Conservation (phyloP, 495 filamentous ascomycete genomes). For the Lindgomyces ingoldianus region DNA sequence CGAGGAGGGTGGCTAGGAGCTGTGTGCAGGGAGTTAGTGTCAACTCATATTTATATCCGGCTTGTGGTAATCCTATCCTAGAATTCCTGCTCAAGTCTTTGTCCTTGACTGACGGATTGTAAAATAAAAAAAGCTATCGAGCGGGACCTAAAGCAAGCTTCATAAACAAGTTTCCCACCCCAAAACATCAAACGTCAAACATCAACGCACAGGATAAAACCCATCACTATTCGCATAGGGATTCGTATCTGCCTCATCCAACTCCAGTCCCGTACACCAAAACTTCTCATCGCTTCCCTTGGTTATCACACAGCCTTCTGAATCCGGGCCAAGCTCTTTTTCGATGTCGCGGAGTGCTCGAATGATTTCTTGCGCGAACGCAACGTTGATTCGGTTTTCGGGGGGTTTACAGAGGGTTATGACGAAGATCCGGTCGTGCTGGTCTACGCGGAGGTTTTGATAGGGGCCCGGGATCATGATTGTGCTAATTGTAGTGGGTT, state of each 20-base stretch:
- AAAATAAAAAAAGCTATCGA: no score
- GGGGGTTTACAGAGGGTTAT: conserved; percentile 54
- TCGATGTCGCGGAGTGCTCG: conserved; percentile 50
- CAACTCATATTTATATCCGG: neutral
- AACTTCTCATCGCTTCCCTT: conserved; percentile 54
- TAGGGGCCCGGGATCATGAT: conserved; percentile 32
- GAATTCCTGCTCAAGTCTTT: no score
- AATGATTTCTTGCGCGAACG: conserved; percentile 54
- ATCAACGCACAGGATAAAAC: conserved; percentile 39
- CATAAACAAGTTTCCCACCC: no score
- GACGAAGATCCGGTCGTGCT: conserved; percentile 49
- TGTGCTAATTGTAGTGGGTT: no score
- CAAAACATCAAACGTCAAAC: no score
- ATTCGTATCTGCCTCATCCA: conserved; percentile 52
- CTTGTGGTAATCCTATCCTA: no score
- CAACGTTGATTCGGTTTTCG: conserved; percentile 53
- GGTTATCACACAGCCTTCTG: conserved; percentile 53
- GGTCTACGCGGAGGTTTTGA: conserved; percentile 39
- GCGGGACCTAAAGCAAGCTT: no score
- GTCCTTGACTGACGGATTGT: no score
- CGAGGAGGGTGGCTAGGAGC: conserved; percentile 54
- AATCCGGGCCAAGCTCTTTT: conserved; percentile 45
- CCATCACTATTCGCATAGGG: conserved; percentile 55
- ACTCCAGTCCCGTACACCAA: conserved; percentile 56
- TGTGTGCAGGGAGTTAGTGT: conserved; percentile 14